Conservation (phyloP, 192 early-diverging fungal genomes). For the Backusella tuberculispora region DNA sequence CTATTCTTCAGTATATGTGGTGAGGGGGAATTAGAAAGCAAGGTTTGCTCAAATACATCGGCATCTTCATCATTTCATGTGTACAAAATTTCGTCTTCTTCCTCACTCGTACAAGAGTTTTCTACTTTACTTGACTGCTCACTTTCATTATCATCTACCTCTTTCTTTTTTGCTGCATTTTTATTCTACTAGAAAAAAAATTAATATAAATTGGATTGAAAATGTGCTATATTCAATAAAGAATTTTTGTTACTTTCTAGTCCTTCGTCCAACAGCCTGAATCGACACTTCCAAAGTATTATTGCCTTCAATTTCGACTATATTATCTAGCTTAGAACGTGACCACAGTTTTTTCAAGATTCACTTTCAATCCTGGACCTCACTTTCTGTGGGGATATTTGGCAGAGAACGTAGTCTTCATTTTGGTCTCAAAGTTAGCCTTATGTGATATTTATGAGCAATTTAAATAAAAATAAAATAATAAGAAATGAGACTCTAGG, state of each 20-base stretch:
- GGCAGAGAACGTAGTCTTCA: no score
- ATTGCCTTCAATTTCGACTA: constrained; percentile 19
- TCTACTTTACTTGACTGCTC: constrained; percentile 12
- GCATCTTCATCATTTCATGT: constrained; percentile 9
- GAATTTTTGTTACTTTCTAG: constrained; percentile 12
- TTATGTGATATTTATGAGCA: no score
- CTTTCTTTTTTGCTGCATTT: constrained; percentile 18
- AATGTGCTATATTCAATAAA: constrained; percentile 22
- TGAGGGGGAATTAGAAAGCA: constrained; percentile 8
- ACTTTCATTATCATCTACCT: background rate
- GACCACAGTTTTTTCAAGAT: constrained; percentile 26
- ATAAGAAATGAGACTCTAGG: no score
- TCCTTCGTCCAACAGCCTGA: constrained; percentile 9
- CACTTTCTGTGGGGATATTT: constrained; percentile 16
- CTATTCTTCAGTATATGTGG: constrained; percentile 19
- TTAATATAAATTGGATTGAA: constrained; percentile 18
- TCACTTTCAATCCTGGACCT: constrained; percentile 24
- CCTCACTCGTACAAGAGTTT: constrained; percentile 20
- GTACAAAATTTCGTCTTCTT: constrained; percentile 18
- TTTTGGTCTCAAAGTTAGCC: constrained; percentile 17
- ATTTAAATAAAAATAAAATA: no score
- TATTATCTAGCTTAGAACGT: constrained; percentile 21
- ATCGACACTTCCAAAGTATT: constrained; percentile 16
- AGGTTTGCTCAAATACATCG: background rate
- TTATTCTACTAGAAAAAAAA: constrained; percentile 20